Base-by-base conservation (phyloP, 2,329 filamentous ascomycete species). In the Xylaria arbuscula region DNA sequence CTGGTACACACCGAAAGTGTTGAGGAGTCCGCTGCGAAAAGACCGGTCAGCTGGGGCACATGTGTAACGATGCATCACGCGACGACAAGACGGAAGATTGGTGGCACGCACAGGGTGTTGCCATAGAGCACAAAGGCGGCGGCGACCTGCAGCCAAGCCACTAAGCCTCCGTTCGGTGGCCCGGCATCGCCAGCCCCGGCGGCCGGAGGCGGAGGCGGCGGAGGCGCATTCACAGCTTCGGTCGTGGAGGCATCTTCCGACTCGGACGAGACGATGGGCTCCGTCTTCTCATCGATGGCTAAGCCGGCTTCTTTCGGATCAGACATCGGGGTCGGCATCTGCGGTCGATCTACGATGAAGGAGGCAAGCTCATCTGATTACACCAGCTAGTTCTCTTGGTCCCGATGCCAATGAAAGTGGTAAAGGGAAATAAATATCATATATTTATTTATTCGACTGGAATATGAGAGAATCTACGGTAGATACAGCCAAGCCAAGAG, bases 1-100 rank as follows among this genome's bases (percentile, higher is more conserved):
- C 67, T 79, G 76, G 58, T 77, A 79, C 10, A 73, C 72, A 22
- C 77, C 77, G 55, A 75, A 78, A 24, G 73, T 72, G 64, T 74
- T 75, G 22, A 76, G 57, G 22, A 77, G 70, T 13, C 76, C 75
- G 50, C 66, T 71, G 55, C 28, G 5, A 28, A 17, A 53, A 48
- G 15, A 50, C 48, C 17, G n/a, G 47, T 64, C 48, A 67, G 51
- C 45, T 32, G 24, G 24, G 15, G 28, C 1, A 45, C 42, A 45
- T 47, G 19, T 38, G 0, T 22, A 36, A 51, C 15, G 22, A 62
- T 10, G 3, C 32, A 51, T 56, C 10, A n/a, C n/a, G 40, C 24
- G 34, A 47, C 24, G 34, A 36, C 22, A 28, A 28, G 47, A 24
- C 19, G 22, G 9, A 50, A n/a, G 34, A 54, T 40, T 22, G 22